phyloP scores from a whole-genome alignment of 805 yeast genomes.

The Saturnispora halmiae region DNA sequence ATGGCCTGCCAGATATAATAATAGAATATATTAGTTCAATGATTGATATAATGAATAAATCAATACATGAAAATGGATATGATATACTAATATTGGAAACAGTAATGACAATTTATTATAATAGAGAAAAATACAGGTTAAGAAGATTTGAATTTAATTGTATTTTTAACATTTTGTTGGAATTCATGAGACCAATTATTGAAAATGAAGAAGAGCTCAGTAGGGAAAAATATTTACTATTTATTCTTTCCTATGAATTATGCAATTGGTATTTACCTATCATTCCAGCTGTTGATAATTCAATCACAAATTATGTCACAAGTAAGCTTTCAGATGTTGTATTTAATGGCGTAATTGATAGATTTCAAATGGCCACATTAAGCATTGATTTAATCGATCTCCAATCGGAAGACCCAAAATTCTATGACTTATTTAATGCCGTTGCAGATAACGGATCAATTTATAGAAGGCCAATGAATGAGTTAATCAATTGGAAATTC shows the following conservation, averaged over 20 bases:
- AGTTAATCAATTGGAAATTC: slow-evolving; percentile 4
- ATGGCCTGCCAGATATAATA: slow-evolving; percentile 67
- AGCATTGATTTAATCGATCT: slow-evolving; percentile 5
- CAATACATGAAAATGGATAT: slow-evolving; percentile 1
- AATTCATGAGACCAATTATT: background rate
- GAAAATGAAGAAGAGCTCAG: background rate
- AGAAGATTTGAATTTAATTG: slow-evolving; percentile 2
- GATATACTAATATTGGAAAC: slow-evolving; percentile 6
- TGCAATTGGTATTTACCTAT: slow-evolving; percentile 10
- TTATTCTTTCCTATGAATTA: slow-evolving; percentile 4
- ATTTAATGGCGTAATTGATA: slow-evolving; percentile 4
- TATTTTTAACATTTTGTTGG: slow-evolving; percentile 4
- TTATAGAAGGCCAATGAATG: slow-evolving; percentile 2
- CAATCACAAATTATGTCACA: slow-evolving; percentile 7
- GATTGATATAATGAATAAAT: slow-evolving; percentile 1
- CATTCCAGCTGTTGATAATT: slow-evolving; percentile 6
- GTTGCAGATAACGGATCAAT: background rate
- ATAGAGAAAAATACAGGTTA: slow-evolving; percentile 1
- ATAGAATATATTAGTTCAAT: slow-evolving; percentile 42
- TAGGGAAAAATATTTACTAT: slow-evolving; percentile 1
- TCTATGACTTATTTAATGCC: slow-evolving; percentile 1
- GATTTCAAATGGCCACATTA: slow-evolving; percentile 2
- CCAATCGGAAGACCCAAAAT: slow-evolving; percentile 1
- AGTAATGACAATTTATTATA: slow-evolving; percentile 6
- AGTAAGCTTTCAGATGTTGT: slow-evolving; percentile 4